Evolutionary conservation across 805 yeast species (phyloP).

Genomic region (Torulaspora indica): DNA sequence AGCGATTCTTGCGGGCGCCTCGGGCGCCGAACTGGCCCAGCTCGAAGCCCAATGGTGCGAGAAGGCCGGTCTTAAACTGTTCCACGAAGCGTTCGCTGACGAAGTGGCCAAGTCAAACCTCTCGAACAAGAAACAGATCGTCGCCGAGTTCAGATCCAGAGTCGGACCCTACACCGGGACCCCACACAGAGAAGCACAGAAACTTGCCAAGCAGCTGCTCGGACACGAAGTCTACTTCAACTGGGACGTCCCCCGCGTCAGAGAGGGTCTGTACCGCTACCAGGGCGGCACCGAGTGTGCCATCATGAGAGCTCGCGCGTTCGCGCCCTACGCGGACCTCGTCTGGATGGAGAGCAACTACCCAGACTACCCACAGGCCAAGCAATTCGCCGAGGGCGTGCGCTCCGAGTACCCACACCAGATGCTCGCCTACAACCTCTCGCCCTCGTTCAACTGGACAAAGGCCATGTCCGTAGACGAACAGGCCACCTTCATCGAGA

Average conservation of each 20-base stretch:
- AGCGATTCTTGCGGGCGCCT: slow-evolving; percentile 72
- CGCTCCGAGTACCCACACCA: slow-evolving; percentile 74
- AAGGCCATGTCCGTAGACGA: slow-evolving; percentile 83
- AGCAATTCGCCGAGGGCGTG: slow-evolving; percentile 91
- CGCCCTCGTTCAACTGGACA: slow-evolving; percentile 98
- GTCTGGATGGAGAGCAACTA: slow-evolving; percentile 98
- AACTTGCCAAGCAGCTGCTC: slow-evolving; percentile 64
- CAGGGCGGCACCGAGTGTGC: slow-evolving; percentile 97
- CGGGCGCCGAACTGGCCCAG: slow-evolving; percentile 63
- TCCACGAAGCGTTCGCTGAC: slow-evolving; percentile 87
- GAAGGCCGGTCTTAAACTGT: slow-evolving; percentile 79
- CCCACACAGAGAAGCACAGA: slow-evolving; percentile 75
- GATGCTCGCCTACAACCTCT: slow-evolving; percentile 95
- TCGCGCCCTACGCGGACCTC: slow-evolving; percentile 90
- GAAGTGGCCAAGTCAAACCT: slow-evolving; percentile 57
- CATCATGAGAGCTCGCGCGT: slow-evolving; percentile 92
- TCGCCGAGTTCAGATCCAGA: slow-evolving; percentile 58
- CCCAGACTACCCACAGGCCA: slow-evolving; percentile 90
- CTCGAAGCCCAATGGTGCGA: slow-evolving; percentile 79
- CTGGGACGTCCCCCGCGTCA: slow-evolving; percentile 92
- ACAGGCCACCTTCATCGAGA: slow-evolving; percentile 83
- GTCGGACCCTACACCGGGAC: slow-evolving; percentile 72
- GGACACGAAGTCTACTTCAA: slow-evolving; percentile 84
- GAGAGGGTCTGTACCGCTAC: slow-evolving; percentile 97
- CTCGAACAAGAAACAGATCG: slow-evolving; percentile 55